phyloP scores from a whole-genome alignment of 495 filamentous ascomycete genomes.

The Evernia prunastri region DNA sequence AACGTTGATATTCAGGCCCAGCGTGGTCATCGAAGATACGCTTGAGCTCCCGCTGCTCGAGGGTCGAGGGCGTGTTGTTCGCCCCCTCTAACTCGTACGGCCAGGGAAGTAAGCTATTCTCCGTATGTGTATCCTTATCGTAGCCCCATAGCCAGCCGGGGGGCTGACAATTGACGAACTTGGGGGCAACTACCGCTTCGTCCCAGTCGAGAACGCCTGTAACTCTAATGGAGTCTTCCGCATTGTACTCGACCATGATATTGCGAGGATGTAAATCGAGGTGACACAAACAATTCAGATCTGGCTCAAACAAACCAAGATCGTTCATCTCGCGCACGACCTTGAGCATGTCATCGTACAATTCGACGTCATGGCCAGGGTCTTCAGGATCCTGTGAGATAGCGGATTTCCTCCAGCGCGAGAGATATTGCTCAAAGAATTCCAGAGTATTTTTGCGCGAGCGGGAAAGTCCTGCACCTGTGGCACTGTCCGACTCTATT shows the following conservation, averaged over 20 bases:
- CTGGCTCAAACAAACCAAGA: conserved; percentile 12
- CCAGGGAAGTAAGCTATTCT: conserved; percentile 24
- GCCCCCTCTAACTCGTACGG: conserved; percentile 19
- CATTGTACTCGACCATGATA: conserved; percentile 28
- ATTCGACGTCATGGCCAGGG: neutral
- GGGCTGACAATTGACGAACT: conserved; percentile 33
- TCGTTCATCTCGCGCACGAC: conserved; percentile 15
- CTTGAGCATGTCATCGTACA: conserved; percentile 13
- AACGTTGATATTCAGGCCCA: conserved; percentile 22
- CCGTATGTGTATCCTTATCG: conserved; percentile 22
- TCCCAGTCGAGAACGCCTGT: conserved; percentile 40
- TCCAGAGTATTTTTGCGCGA: conserved; percentile 2
- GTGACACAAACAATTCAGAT: conserved; percentile 31
- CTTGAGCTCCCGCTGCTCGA: conserved; percentile 29
- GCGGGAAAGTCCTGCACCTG: neutral
- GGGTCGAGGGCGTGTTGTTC: conserved; percentile 21
- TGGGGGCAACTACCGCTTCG: conserved; percentile 33
- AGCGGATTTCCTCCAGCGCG: conserved; percentile 1
- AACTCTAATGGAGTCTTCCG: conserved; percentile 20
- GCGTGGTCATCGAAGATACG: conserved; percentile 31
- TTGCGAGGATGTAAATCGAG: conserved; percentile 35
- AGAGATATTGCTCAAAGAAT: conserved; percentile 5
- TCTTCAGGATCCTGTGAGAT: neutral
- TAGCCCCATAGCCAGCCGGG: conserved; percentile 38
- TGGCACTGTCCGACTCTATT: neutral